Conservation (phyloP, 805 yeast genomes). For the Spathaspora gorwiae region DNA sequence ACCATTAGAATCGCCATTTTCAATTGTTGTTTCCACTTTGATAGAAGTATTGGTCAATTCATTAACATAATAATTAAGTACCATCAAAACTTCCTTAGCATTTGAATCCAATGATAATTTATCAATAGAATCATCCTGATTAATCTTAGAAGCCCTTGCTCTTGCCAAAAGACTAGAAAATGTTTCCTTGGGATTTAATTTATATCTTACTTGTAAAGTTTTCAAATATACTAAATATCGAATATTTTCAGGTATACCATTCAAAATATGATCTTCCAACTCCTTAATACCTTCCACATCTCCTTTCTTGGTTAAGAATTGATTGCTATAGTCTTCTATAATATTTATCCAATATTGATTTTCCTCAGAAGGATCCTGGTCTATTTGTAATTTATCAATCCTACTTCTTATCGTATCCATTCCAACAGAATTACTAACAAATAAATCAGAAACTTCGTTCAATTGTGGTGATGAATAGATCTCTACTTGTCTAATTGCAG, state of each 20-base stretch:
- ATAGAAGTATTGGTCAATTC: conserved; percentile 11
- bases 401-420: conserved; percentile 8
- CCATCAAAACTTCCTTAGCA: conserved; percentile 22
- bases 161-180: conserved; percentile 26
- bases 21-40: background rate
- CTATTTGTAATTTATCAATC: conserved; percentile 1
- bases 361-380: background rate
- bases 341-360: conserved; percentile 7
- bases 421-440: conserved; percentile 8
- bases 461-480: conserved; percentile 18
- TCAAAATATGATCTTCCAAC: conserved; percentile 19
- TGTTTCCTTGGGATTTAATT: conserved; percentile 23
- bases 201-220: conserved; percentile 25
- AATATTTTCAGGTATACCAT: conserved; percentile 28
- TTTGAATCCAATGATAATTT: conserved; percentile 12
- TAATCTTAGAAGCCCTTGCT: conserved; percentile 12
- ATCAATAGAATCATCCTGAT: conserved; percentile 12
- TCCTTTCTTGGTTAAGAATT: background rate
- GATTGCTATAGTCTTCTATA: conserved; percentile 6
- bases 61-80: conserved; percentile 27
- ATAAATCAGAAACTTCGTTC: conserved; percentile 25
- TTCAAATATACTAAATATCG: conserved; percentile 31
- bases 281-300: background rate
- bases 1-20: background rate
- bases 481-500: conserved; percentile 22